Base-by-base conservation (phyloP, 768 basidiomycete genomes). In the Hortiboletus flavorubellus region DNA sequence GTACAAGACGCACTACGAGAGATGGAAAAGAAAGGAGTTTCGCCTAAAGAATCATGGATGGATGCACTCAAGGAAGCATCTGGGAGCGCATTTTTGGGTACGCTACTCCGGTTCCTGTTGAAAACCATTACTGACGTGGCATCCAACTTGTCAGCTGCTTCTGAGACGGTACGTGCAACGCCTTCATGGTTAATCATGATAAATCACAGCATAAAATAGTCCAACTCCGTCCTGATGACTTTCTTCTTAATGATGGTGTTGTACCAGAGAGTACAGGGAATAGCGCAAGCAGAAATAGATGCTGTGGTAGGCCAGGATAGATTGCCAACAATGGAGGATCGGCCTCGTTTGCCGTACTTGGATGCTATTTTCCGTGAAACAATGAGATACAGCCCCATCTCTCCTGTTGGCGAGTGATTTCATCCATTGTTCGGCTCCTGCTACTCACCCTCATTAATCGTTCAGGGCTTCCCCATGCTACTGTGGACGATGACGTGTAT, bases 401-500 rank as follows among this genome's bases (percentile, higher is more conserved):
- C 5, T 5, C 50, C 58, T n/a, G 4, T 59, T 2, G 30, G 57
- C 53, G 41, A 53, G 57, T n/a, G 10, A 49, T 44, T 9, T 21
- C 5, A 1, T 26, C 4, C 8, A 3, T 16, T 12, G 12, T n/a
- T 29, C 21, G 1, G n/a, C 4, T 21, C 3, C 1, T 8, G 10
- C 16, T 14, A 16, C n/a, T 43, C 12, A 58, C 30, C 5, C 8
- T n/a, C 5, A 29, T 4, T 2, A 18, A 44, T n/a, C 21, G 23
- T 8, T 1, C 14, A 62, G 70, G 60, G 1, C 23, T 72, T 16
- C 65, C 71, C 0, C 73, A 69, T 53, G 43, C 54, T 8, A 39
- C 64, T 1, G 72, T 74, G 2, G 58, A 72, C 34, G 75, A 77
- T 30, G 78, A 78, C 42, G 55, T 70, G n/a, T 79, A 78, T 55